These are phyloP conservation scores for Aechmea fasciata DNA, from an alignment of 176 grass and related monocot genomes.

Conservation along the genomic window DNA sequence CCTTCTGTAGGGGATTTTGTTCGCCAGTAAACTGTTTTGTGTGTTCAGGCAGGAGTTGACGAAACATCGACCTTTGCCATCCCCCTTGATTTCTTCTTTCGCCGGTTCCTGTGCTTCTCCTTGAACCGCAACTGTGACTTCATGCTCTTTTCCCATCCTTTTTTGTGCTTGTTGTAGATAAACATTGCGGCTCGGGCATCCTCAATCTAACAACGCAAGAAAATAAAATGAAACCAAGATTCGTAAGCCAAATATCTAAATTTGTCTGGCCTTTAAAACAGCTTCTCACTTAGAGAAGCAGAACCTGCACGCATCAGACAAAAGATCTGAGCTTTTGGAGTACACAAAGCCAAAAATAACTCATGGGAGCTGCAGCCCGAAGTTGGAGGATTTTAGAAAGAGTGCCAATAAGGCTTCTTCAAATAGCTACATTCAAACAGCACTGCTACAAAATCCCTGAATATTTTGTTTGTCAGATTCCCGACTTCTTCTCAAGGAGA, in stretches of 20 bases:
- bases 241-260: neutral
- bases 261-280: no score
- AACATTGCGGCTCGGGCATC: slow-evolving; percentile 86
- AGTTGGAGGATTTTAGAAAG: no score
- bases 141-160: slow-evolving; percentile 65
- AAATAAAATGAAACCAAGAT: neutral
- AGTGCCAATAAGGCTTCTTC: no score
- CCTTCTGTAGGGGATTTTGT: neutral
- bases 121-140: slow-evolving; percentile 54
- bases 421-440: no score
- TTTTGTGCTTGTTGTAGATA: slow-evolving; percentile 84
- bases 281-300: no score
- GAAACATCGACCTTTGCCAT: neutral
- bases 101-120: slow-evolving; percentile 36
- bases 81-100: slow-evolving; percentile 1
- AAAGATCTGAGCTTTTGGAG: no score
- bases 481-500: no score
- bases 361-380: no score
- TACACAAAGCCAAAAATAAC: no score
- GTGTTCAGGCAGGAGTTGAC: neutral
- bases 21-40: neutral
- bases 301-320: no score
- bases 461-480: no score
- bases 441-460: no score
- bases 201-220: slow-evolving; percentile 41